Evolutionary conservation across 129 eudicot species (phyloP), one percentile per base, ranked within the genome.

Genomic region (Centella asiatica): DNA sequence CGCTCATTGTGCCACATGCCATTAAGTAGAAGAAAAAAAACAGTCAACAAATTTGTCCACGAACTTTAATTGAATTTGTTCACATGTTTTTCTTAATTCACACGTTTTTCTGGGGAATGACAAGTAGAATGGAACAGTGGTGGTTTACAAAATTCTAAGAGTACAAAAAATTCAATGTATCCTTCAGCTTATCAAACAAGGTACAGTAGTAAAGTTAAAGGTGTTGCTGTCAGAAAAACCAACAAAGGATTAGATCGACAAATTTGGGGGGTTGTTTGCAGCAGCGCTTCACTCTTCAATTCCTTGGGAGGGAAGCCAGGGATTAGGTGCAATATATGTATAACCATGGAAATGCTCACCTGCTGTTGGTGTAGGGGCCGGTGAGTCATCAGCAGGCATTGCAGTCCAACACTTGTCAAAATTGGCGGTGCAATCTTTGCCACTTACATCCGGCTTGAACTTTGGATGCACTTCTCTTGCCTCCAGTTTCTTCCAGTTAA

Each of bases 351-450:
- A 90, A 76, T 74, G 87, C 60, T 76, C 98, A 19, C 85, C 87
- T 4, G 74, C 68, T 6, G 94, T 86, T 0, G 98, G 98, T 5
- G 95, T 90, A 37, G 98, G 77, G 25, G 94, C 95, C 0, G 98
- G 98, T 1, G 98, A 90, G 68, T 90, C 98, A 39, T 83, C 93
- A 8, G 73, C 75, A 5, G 98, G 95, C 95, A 90, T 90, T 10
- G 83, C 76, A 4, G 98, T 90, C 95, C 98, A 90, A 68, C 97
- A 90, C 45, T 69, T 79, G 70, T 90, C 97, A 23, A 90, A 90
- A 72, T 90, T 90, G 20, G 85, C 97, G 1, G 94, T 90, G 72
- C 95, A 90, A 26, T 86, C 89, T 66, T 73, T 77, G 20, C 97
- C 95, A 19, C 59, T 77, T 23, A 90, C 87, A 60, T 90, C 90